Conservation (phyloP, 495 filamentous ascomycete species). For the Cladorrhinum samala region DNA sequence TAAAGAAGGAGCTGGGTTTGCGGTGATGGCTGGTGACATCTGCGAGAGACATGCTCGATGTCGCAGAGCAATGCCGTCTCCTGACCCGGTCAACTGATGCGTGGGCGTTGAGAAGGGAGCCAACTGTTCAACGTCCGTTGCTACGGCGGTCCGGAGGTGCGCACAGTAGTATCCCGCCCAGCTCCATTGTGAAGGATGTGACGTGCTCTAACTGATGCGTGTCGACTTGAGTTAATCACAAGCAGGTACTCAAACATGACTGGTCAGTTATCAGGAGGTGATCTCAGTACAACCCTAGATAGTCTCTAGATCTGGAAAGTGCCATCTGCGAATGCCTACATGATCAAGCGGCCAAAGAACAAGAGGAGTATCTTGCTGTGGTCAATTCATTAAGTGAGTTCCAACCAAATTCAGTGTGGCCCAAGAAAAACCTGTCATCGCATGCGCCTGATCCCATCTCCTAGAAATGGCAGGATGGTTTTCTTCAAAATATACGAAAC, state of each 20-base stretch:
- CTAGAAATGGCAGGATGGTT: too few relatives aligned
- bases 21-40: neutral
- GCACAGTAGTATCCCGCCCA: neutral
- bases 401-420: too few relatives aligned
- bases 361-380: too few relatives aligned
- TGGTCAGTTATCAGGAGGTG: neutral
- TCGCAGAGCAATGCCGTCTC: too few relatives aligned
- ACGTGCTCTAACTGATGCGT: neutral
- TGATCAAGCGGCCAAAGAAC: too few relatives aligned
- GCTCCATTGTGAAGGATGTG: neutral
- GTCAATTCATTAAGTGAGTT: too few relatives aligned
- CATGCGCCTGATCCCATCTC: too few relatives aligned
- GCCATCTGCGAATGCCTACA: too few relatives aligned
- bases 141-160: neutral
- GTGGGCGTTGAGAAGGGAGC: too few relatives aligned
- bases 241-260: neutral
- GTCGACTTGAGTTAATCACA: neutral
- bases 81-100: too few relatives aligned
- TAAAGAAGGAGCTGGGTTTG: conserved; percentile 14
- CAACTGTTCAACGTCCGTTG: neutral
- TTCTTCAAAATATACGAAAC: too few relatives aligned
- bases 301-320: neutral
- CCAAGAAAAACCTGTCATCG: too few relatives aligned
- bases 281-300: neutral
- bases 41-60: neutral